Base-by-base conservation (phyloP, 2,329 filamentous ascomycete genomes). In the Dactylellina cionopaga region DNA sequence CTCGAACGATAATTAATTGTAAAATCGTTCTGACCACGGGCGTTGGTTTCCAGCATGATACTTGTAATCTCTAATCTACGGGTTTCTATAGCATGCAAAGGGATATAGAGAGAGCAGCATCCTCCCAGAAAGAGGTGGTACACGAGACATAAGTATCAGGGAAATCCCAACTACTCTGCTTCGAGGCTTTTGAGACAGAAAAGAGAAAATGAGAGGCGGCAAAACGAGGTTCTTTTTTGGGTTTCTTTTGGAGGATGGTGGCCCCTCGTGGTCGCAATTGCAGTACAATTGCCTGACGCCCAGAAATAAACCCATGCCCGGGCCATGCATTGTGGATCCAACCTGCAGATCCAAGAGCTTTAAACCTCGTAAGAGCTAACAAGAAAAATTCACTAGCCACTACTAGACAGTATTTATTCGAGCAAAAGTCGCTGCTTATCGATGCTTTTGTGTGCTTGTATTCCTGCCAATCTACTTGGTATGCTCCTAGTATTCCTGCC, bases 381-480 rank as follows among this genome's bases (percentile, higher is more conserved):
- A 24, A 43, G 13, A 25, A 10, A 51, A 22, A 9, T 55, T 13
- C 3, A 41, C 2, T 25, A 25, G 5, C 17, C n/a, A n/a, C n/a
- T n/a, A n/a, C n/a, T n/a, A n/a, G n/a, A n/a, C n/a, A n/a, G n/a
- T n/a, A n/a, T n/a, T 49, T 33, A 10, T 19, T 15, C 17, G 17
- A 56, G 29, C 27, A 43, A 51, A 43, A 58, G 25, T 7, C 41
- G 19, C 54, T 60, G 54, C 63, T 59, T 68, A 54, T 59, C 52
- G 52, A 68, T 59, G 63, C 63, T 68, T 68, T 54, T n/a, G n/a
- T 27, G 43, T 68, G 63, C 63, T 68, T 68, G 54, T 59, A 68
- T 68, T 33, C 41, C 37, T 49, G 49, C 60, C 51, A 66, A 51
- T 37, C 24, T 27, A 41, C 51, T 49, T 24, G 49, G 62, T 66